Base-by-base conservation (phyloP, 164 flowering plant species). In the Stephania cephalantha region DNA sequence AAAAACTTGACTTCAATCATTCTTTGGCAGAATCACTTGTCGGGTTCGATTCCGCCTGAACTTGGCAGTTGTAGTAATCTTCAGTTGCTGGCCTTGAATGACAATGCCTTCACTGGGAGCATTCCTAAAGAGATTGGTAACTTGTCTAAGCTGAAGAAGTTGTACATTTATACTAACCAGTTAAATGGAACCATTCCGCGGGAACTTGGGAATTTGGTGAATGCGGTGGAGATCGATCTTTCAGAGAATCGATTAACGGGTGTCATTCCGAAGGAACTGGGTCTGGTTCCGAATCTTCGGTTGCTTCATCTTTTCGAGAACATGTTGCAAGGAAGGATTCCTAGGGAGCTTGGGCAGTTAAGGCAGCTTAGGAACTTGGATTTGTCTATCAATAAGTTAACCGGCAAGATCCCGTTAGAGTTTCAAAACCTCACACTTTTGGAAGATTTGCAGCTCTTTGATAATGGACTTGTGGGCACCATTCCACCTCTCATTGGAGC, bases 301-400 rank as follows among this genome's bases (percentile, higher is more conserved):
- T 76, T 89, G 82, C 84, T 89, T 73, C 81, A 84, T 75, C 89
- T 87, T 46, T 89, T 87, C 20, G 88, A 89, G 64, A 89, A 87
- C 77, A 73, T 44, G 18, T 83, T 86, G n/a, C 79, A 83, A 69
- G 92, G 92, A 66, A 74, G 77, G 35, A 87, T 89, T 75, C 91
- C 90, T 5, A 17, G 22, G 63, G 89, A 87, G 83, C 80, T 89
- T 44, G 85, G 85, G 20, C 73, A 74, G 70, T 75, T 88, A 68
- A 71, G 45, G 46, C 75, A 76, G 66, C 76, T 89, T 30, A 68
- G 73, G 68, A 83, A 70, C 6, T 58, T 87, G 17, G 92, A 89
- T 81, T 72, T 89, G 80, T 89, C 90, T 46, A 84, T 86, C 65
- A 89, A 89, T 73, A 80, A 85, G 46, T 72, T 89, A 77, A 86